Evolutionary conservation across 75 land plant species (phyloP), one percentile per base, ranked within the genome.

Genomic region (Azolla pinnata): DNA sequence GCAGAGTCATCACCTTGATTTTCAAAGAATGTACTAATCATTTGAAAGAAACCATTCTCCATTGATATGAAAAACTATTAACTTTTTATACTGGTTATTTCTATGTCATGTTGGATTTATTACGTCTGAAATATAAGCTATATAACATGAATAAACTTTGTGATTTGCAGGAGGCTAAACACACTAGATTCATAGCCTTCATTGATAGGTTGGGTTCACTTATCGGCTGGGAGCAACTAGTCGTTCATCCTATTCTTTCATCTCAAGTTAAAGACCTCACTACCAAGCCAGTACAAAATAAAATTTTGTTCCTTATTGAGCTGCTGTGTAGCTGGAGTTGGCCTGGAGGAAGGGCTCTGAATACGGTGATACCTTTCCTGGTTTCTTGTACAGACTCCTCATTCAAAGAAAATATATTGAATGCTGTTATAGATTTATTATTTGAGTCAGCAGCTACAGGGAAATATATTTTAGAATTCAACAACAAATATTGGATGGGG

Each of bases 301-400:
- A 92, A 61, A 58, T 71, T 5, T 90, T 97, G 99, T 79, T 90
- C 52, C 78, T 77, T 56, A 71, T 76, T 62, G 99, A 95, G 71
- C 46, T 95, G 20, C 74, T 95, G 26, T 95, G 99, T 73, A 78
- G 88, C 44, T 90, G 91, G 99, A 69, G 74, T 34, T 95, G 91
- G 96, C 68, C 74, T 52, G 86, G 86, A 5, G 84, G 96, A 28
- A 71, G 61, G 74, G 96, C 77, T 30, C 7, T 46, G 31, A 28
- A 35, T 25, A 74, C 84, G 61, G 70, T 90, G 47, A 33, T 90
- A 20, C 82, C 90, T n/a, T 76, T 69, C 28, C 47, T 95, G 38
- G 27, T 54, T 33, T 50, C 56, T n/a, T 80, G 68, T 74, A 79
- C 77, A 17, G 69, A 72, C 57, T 60, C 21, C 35, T 40, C 64